Base-by-base conservation (phyloP, 2,329 filamentous ascomycete genomes). In the Fusarium buxicola region DNA sequence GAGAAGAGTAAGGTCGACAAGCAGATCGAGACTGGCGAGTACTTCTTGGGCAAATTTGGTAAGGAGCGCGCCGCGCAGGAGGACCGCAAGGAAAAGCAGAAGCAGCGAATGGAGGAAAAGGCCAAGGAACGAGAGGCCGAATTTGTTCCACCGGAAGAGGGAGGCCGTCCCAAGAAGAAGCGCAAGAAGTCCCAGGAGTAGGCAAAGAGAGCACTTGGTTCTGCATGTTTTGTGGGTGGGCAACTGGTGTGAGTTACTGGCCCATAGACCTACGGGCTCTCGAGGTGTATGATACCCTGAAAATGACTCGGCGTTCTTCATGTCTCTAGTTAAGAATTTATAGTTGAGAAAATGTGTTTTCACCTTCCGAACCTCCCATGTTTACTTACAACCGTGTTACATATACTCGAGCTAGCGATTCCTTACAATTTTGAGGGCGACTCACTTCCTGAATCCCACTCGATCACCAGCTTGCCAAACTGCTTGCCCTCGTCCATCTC, bases 1-100 rank as follows among this genome's bases (percentile, higher is more conserved):
- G 94, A 99, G 84, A 97, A 97, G 91, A 97, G 94, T 87, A 99
- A 98, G 87, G 86, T 99, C 70, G 95, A 99, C 78, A 80, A 93
- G 78, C 94, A 99, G 84, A 97, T 99, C 81, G 95, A 99, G 83
- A 94, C 88, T 70, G 94, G 95, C 79, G 94, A 98, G 80, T 99
- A 96, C 81, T 98, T 98, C 78, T 79, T 99, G 74, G 89, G 89
- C 73, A 97, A 97, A 82, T 88, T 94, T 73, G 94, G 92, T 58
- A 97, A 96, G 84, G 92, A 96, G 72, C 85, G 94, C 60, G 90
- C 89, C 51, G 88, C 84, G 41, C 89, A 91, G 77, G 90, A 94
- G 74, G 91, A 92, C 72, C 84, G 92, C 66, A 85, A 92, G 73
- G 92, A 96, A 76, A 89, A 90, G 77, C 94, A 97, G 80, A 90